phyloP scores from a whole-genome alignment of 2,329 filamentous ascomycete genomes.

The Colletotrichum tanaceti region DNA sequence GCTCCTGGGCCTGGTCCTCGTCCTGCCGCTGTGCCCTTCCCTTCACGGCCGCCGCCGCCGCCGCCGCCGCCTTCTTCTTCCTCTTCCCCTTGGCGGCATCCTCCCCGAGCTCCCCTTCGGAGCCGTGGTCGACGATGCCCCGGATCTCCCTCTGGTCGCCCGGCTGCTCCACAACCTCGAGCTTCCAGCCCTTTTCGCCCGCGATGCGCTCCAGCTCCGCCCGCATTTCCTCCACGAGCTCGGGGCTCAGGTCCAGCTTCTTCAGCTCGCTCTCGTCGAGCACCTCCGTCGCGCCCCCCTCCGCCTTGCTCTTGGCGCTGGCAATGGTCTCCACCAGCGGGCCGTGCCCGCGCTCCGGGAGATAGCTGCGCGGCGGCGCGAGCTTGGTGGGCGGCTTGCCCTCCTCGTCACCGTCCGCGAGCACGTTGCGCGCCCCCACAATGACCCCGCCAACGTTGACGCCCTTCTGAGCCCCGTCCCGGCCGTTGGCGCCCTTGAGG shows the following conservation, averaged over 20 bases:
- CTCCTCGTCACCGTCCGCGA: slow-evolving; percentile 60
- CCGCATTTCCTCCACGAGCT: slow-evolving; percentile 76
- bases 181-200: slow-evolving; percentile 78
- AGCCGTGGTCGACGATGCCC: slow-evolving; percentile 73
- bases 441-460: slow-evolving; percentile 65
- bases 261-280: slow-evolving; percentile 75
- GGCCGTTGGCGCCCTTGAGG: slow-evolving; percentile 17
- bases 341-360: slow-evolving; percentile 44
- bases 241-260: slow-evolving; percentile 72
- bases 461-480: slow-evolving; percentile 43
- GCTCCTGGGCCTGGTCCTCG: too few relatives aligned
- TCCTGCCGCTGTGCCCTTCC: slow-evolving; percentile 34
- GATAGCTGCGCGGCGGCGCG: slow-evolving; percentile 57
- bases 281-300: slow-evolving; percentile 71
- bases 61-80: slow-evolving; percentile 38
- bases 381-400: slow-evolving; percentile 61
- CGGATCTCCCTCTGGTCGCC: slow-evolving; percentile 72
- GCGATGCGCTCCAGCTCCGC: slow-evolving; percentile 76
- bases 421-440: slow-evolving; percentile 62
- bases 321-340: slow-evolving; percentile 57
- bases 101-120: slow-evolving; percentile 47
- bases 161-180: slow-evolving; percentile 81
- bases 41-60: slow-evolving; percentile 34
- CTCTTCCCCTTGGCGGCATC: slow-evolving; percentile 1
- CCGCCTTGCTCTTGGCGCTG: slow-evolving; percentile 59